Conservation (phyloP, 139 green algal genomes). For the Haematococcus sp. region DNA sequence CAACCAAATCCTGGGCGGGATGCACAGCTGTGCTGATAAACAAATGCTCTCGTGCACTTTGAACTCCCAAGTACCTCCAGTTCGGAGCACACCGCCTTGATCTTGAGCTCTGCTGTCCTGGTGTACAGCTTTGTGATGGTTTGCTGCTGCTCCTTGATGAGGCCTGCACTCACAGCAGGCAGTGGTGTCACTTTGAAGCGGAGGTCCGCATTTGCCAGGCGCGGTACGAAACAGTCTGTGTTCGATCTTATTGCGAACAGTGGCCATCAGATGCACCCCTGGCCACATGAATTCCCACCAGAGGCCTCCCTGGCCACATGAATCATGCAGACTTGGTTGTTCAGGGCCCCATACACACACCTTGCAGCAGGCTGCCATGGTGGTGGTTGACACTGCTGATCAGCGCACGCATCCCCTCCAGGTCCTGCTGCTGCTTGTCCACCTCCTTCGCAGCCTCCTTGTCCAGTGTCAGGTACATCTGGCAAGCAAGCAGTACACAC, state of each 20-base stretch:
- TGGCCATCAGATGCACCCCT: no score
- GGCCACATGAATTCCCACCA: no score
- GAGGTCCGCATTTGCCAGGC: no score
- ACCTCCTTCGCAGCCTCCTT: slow-evolving; percentile 16
- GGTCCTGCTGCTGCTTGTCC: slow-evolving; percentile 23
- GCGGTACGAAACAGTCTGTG: no score
- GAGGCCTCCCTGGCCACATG: no score
- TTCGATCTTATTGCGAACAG: no score
- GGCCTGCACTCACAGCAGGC: slow-evolving; percentile 12
- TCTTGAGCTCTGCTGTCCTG: slow-evolving; percentile 68
- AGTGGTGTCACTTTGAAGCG: no score
- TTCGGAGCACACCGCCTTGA: slow-evolving; percentile 20
- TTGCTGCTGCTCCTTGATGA: slow-evolving; percentile 30
- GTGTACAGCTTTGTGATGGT: slow-evolving; percentile 67
- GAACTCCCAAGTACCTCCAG: slow-evolving; percentile 1
- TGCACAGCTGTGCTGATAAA: no score
- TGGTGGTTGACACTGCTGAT: slow-evolving; percentile 10
- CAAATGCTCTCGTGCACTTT: no score
- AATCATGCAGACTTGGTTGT: no score
- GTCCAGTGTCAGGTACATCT: slow-evolving; percentile 38
- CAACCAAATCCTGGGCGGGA: no score
- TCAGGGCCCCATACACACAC: no score
- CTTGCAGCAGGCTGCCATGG: slow-evolving; percentile 14
- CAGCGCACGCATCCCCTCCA: slow-evolving; percentile 18
- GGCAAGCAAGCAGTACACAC: neutral